These are phyloP conservation scores for Flagelloscypha sp. DNA, from an alignment of 768 basidiomycete genomes.

Conservation along the genomic window DNA sequence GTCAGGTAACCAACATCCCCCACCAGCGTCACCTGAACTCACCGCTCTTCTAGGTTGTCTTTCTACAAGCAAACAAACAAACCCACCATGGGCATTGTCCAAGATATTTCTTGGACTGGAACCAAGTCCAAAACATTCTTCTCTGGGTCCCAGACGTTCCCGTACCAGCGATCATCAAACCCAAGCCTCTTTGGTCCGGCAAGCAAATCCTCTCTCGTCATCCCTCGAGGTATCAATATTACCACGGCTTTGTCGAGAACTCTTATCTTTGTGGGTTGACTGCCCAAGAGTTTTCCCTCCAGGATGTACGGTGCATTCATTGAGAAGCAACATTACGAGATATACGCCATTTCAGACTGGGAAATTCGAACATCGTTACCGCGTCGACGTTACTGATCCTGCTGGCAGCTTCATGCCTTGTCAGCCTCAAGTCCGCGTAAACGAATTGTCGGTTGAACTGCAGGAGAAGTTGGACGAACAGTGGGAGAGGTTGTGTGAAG, in stretches of 20 bases:
- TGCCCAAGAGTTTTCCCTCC: conserved; percentile 99
- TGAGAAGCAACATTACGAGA: conserved; percentile 90
- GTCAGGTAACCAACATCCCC: conserved; percentile 49
- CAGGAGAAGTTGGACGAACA: conserved; percentile 78
- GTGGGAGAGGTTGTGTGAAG: conserved; percentile 53
- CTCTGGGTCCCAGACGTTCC: conserved; percentile 96
- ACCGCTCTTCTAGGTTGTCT: conserved; percentile 67
- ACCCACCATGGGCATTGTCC: conserved; percentile 99
- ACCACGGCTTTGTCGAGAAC: conserved; percentile 76
- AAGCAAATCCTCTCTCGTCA: conserved; percentile 89
- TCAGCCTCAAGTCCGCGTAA: conserved; percentile 79
- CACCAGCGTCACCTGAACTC: conserved; percentile 1
- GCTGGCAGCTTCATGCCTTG: conserved; percentile 71
- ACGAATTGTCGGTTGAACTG: conserved; percentile 74
- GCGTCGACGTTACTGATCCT: conserved; percentile 89
- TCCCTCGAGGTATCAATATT: conserved; percentile 95
- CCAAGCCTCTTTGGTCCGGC: conserved; percentile 95
- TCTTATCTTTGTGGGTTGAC: conserved; percentile 94
- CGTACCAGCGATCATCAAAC: conserved; percentile 90
- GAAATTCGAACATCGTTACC: conserved; percentile 88
- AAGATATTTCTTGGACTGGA: conserved; percentile 98
- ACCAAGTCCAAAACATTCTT: conserved; percentile 89
- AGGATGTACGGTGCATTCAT: conserved; percentile 99
- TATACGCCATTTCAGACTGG: conserved; percentile 70
- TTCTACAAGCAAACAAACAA: conserved; percentile 99